Evolutionary conservation across 2,329 filamentous ascomycete species (phyloP).

Genomic region (Exophiala viscosa): DNA sequence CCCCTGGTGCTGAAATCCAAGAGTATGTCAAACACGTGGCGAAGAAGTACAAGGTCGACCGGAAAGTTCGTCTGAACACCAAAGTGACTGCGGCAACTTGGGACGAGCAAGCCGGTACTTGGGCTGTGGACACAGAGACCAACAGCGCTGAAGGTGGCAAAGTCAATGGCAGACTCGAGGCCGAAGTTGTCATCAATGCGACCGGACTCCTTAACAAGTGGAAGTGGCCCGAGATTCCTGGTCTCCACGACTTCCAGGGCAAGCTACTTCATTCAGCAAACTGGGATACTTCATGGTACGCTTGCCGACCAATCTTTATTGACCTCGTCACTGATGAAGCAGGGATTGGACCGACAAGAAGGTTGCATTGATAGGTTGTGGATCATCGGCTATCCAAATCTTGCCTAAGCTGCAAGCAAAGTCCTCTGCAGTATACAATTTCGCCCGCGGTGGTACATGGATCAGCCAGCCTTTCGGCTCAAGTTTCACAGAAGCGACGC

Average conservation of each 20-base stretch:
- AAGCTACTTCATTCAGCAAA: slow-evolving; percentile 38
- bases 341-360: slow-evolving; percentile 21
- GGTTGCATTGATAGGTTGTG: slow-evolving; percentile 27
- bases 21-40: slow-evolving; percentile 12
- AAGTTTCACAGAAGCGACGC: background rate
- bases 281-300: slow-evolving; percentile 33
- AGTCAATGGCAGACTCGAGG: background rate
- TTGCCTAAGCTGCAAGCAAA: slow-evolving; percentile 38
- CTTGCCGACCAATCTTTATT: background rate
- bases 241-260: slow-evolving; percentile 32
- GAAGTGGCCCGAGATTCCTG: slow-evolving; percentile 28
- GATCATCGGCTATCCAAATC: slow-evolving; percentile 27
- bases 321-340: background rate
- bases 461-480: slow-evolving; percentile 15
- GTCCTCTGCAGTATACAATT: slow-evolving; percentile 28
- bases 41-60: slow-evolving; percentile 39
- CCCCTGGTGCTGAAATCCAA: slow-evolving; percentile 17
- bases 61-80: slow-evolving; percentile 57
- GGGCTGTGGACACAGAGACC: background rate
- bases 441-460: slow-evolving; percentile 27
- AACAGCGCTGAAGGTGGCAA: background rate
- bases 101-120: slow-evolving; percentile 43
- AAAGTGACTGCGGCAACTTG: slow-evolving; percentile 51
- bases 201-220: slow-evolving; percentile 37
- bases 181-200: slow-evolving; percentile 4